Base-by-base conservation (phyloP, 2,329 filamentous ascomycete genomes). In the Exophiala spinifera region DNA sequence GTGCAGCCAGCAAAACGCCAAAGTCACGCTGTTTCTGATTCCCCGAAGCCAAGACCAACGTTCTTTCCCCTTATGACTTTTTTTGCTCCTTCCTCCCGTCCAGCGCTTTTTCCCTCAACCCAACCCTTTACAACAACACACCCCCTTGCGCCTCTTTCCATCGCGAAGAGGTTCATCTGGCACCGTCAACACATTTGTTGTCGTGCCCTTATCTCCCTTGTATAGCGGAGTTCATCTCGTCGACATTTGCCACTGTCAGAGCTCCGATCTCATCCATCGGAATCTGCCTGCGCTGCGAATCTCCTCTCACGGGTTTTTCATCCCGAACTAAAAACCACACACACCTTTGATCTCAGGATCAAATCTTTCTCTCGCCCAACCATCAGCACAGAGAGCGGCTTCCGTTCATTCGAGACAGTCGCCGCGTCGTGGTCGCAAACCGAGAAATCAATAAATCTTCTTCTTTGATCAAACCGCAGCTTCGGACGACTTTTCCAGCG, bases 371-470 rank as follows among this genome's bases (percentile, higher is more conserved):
- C 40, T 51, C 46, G 55, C 53, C 49, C 49, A 46, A 59, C 44
- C 57, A 52, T 49, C 51, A 59, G 55, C 55, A 57, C 53, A 59
- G n/a, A 59, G 58, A 61, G 56, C 62, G 62, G 62, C 62, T 64
- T 63, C 62, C 62, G 61, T 64, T 64, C 55, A 64, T 50, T 64
- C 60, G 62, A 64, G 61, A 63, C 55, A 64, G 62, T 64, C 62
- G 62, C 61, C 59, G 57, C 59, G 54, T 56, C 53, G 56, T 59
- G 55, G 53, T 55, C 43, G 34, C 42, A 34, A 34, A 10, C 37
- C 31, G 36, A 34, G 36, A 46, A 20, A 4, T 25, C 7, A 17
- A 45, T 47, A 33, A 45, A 46, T 37, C 19, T 44, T 19, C 37
- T 21, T 46, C 48, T 42, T 46, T 55, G 44, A 39, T 46, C 57